Conservation (phyloP, 129 eudicot species). For the Centaurea solstitialis region DNA sequence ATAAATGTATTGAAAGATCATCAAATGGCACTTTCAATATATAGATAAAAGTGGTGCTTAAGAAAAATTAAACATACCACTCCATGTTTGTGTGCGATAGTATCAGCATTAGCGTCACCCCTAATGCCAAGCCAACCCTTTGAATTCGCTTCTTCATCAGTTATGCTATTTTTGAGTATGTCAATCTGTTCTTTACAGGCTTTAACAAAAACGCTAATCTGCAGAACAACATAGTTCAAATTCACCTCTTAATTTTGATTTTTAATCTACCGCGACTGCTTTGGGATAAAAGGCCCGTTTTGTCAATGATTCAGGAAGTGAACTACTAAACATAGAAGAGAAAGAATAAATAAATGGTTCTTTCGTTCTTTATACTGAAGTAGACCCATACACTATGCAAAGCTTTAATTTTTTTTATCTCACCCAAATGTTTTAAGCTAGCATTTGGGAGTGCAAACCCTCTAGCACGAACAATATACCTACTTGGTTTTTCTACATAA, state of each 20-base stretch:
- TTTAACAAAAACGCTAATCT: slow-evolving; percentile 84
- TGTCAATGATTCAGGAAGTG: not conserved
- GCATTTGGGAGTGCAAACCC: no score
- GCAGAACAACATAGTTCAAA: slow-evolving; percentile 24
- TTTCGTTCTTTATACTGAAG: no score
- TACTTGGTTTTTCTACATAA: no score
- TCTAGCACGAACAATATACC: no score
- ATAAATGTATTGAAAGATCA: not conserved
- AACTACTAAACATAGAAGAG: not conserved
- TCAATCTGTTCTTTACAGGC: slow-evolving; percentile 93
- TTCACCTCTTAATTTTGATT: not conserved
- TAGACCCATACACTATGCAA: no score
- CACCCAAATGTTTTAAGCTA: no score
- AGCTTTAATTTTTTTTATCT: no score
- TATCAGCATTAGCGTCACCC: slow-evolving; percentile 76
- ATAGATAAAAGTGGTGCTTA: not conserved
- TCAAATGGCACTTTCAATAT: not conserved
- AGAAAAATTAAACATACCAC: slow-evolving; percentile 56
- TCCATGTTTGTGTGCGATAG: slow-evolving; percentile 94
- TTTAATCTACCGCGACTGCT: not conserved
- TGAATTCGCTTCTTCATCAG: slow-evolving; percentile 70
- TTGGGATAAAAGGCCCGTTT: not conserved
- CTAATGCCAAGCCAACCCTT: slow-evolving; percentile 88
- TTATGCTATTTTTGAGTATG: slow-evolving; percentile 69
- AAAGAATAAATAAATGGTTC: no score